Percentiles rank a stretch among this genome's conserved stretches.
phyloP scores from a whole-genome alignment of 495 filamentous ascomycete species.

The Xylaria scruposa region DNA sequence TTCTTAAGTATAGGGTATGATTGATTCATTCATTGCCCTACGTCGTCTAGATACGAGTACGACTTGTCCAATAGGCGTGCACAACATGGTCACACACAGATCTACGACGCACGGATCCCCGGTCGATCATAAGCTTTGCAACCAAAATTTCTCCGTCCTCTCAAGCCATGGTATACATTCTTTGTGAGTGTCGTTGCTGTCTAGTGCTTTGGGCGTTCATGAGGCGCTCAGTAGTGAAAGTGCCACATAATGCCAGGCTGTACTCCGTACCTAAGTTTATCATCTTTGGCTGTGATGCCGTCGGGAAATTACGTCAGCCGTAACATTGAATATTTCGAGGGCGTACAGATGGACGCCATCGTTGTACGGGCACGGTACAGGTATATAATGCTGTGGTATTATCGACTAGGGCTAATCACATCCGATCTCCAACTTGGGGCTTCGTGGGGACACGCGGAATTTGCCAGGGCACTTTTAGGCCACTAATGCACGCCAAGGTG shows the following conservation, averaged over 20 bases:
- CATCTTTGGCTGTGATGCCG: background rate
- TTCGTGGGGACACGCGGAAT: background rate
- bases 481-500: slow-evolving; percentile 12
- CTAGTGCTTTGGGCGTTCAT: background rate
- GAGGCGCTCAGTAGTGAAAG: background rate
- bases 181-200: background rate
- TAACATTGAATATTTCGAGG: background rate
- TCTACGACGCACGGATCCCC: background rate
- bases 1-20: slow-evolving; percentile 20
- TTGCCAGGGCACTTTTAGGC: background rate
- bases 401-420: background rate
- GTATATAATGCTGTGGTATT: background rate
- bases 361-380: background rate
- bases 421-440: slow-evolving; percentile 5
- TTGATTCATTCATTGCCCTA: slow-evolving; percentile 18
- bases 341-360: background rate
- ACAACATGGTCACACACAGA: slow-evolving; percentile 5
- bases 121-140: background rate
- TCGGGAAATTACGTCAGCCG: background rate
- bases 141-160: background rate
- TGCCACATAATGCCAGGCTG: background rate
- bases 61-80: slow-evolving; percentile 36
- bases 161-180: background rate
- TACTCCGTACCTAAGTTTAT: background rate
- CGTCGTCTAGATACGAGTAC: slow-evolving; percentile 29